Conservation (phyloP, 768 basidiomycete genomes). For the Boletus reticuloceps region DNA sequence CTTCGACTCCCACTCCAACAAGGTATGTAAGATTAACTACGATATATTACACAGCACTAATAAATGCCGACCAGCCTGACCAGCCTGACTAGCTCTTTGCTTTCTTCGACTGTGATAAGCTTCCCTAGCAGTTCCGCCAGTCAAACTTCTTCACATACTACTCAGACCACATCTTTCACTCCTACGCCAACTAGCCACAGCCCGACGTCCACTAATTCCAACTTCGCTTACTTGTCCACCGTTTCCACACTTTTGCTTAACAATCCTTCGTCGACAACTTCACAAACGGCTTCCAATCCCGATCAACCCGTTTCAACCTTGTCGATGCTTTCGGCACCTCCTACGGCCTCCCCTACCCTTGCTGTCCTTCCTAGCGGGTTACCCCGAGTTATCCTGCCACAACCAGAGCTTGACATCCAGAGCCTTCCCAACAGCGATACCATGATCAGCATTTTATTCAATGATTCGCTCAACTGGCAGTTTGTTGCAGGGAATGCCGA, state of each 20-base stretch:
- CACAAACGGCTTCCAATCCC: conserved; percentile 34
- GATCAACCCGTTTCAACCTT: conserved; percentile 36
- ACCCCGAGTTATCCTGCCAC: conserved; percentile 60
- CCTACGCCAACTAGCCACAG: background rate
- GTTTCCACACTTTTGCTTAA: conserved; percentile 33
- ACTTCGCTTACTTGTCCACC: conserved; percentile 35
- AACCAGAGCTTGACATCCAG: conserved; percentile 15
- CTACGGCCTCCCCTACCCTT: conserved; percentile 26
- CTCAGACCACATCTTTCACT: conserved; percentile 5
- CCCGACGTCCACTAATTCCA: conserved; percentile 18
- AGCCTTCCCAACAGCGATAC: conserved; percentile 39
- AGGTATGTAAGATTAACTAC: too few species aligned
- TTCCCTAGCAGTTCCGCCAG: conserved; percentile 24
- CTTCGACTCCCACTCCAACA: too few species aligned
- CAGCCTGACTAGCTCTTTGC: background rate
- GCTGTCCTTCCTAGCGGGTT: conserved; percentile 54
- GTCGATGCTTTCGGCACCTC: conserved; percentile 17
- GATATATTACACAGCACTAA: too few species aligned
- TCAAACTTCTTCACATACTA: conserved; percentile 1
- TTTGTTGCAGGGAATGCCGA: conserved; percentile 59
- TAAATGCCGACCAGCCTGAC: background rate
- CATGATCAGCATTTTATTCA: conserved; percentile 66
- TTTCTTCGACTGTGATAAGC: conserved; percentile 27
- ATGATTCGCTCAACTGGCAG: conserved; percentile 57
- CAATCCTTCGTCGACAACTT: conserved; percentile 16